Conservation (phyloP, 2,329 filamentous ascomycete genomes). For the Fusarium virguliforme region DNA sequence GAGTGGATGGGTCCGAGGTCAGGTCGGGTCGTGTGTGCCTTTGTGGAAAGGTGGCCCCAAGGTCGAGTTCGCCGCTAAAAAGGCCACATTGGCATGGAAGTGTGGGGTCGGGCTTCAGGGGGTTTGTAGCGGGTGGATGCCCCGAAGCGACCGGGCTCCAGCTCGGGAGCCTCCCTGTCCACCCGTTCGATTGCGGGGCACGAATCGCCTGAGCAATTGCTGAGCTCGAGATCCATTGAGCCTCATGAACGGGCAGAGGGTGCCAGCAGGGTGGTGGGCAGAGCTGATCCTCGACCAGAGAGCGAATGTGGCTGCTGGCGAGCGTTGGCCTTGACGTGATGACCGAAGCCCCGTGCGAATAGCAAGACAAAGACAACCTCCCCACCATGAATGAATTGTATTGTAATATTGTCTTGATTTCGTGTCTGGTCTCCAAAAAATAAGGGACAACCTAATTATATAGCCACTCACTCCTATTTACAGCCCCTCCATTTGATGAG, state of each 20-base stretch:
- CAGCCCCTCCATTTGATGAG: constrained; percentile 29
- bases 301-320: too few relatives aligned
- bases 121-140: constrained; percentile 31
- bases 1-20: constrained; percentile 32
- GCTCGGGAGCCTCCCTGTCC: too few relatives aligned
- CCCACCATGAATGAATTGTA: constrained; percentile 26
- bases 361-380: neutral
- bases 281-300: constrained; percentile 1
- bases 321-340: too few relatives aligned
- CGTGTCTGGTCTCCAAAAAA: constrained; percentile 49
- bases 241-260: neutral
- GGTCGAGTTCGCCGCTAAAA: constrained; percentile 45
- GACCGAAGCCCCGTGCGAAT: too few relatives aligned
- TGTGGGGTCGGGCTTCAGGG: constrained; percentile 51
- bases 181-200: constrained; percentile 48
- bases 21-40: constrained; percentile 44
- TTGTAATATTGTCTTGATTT: constrained; percentile 46
- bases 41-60: constrained; percentile 57
- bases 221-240: constrained; percentile 12
- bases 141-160: constrained; percentile 22
- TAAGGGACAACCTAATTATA: constrained; percentile 51
- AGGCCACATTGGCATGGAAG: constrained; percentile 24
- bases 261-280: neutral
- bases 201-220: constrained; percentile 24
- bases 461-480: constrained; percentile 47